Conservation (phyloP, 495 filamentous ascomycete species). For the Aspergillus mulundensis region DNA sequence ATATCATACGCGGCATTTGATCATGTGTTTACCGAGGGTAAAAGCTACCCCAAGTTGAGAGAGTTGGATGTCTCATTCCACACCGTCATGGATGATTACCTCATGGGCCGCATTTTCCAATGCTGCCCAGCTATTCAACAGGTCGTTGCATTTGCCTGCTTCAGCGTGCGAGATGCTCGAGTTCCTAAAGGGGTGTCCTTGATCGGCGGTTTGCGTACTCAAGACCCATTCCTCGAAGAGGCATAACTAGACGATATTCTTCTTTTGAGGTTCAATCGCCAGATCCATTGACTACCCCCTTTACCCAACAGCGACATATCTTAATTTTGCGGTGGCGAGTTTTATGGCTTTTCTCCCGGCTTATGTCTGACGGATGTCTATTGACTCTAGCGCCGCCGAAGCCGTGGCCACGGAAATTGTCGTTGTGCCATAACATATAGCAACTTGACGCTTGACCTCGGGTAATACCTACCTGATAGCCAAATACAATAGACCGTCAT, state of each 20-base stretch:
- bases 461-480: no score
- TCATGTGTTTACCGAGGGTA: constrained; percentile 60
- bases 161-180: constrained; percentile 63
- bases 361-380: no score
- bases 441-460: no score
- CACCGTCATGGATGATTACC: constrained; percentile 65
- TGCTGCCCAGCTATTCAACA: constrained; percentile 68
- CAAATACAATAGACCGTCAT: no score
- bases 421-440: no score
- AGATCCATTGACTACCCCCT: not conserved
- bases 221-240: constrained; percentile 28
- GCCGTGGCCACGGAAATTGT: no score
- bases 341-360: no score
- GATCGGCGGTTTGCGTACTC: constrained; percentile 71
- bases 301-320: no score
- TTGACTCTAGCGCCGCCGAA: no score
- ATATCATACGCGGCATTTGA: constrained; percentile 65
- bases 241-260: not conserved
- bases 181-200: constrained; percentile 72
- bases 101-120: constrained; percentile 69
- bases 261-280: not conserved
- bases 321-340: no score
- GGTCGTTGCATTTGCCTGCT: constrained; percentile 79
- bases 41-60: constrained; percentile 58
- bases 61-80: constrained; percentile 78